These are phyloP conservation scores for Tulasnella sp. DNA, from an alignment of 768 basidiomycete genomes.

Conservation along the genomic window DNA sequence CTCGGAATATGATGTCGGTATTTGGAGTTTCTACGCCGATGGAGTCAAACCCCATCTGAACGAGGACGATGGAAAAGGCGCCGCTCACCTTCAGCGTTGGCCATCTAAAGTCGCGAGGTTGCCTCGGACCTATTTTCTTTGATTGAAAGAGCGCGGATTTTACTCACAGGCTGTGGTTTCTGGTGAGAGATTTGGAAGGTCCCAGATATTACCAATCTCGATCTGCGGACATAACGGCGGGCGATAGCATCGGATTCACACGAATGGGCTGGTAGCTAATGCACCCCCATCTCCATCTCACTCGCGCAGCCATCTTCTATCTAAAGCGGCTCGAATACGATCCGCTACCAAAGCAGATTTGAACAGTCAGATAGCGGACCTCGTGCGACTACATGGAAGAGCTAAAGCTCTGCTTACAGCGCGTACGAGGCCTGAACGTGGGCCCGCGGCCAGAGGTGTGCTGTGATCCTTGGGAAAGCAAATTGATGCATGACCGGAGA, in stretches of 20 bases:
- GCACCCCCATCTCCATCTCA: too few relatives aligned
- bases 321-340: background rate
- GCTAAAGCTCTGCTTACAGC: background rate
- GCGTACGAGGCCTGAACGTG: background rate
- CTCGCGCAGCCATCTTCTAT: too few relatives aligned
- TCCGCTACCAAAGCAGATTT: background rate
- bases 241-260: too few relatives aligned
- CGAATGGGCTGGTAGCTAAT: too few relatives aligned
- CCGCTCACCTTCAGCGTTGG: too few relatives aligned
- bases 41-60: too few relatives aligned
- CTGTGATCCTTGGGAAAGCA: background rate
- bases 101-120: background rate
- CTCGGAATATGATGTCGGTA: background rate
- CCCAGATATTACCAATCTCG: background rate
- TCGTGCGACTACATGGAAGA: too few relatives aligned
- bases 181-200: background rate
- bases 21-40: background rate
- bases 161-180: background rate
- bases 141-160: background rate
- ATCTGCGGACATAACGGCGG: too few relatives aligned
- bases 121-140: background rate
- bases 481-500: background rate
- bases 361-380: background rate
- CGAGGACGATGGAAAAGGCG: too few relatives aligned
- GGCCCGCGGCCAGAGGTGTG: background rate